Base-by-base conservation (phyloP, 1,284 basidiomycete genomes). In the Ceratobasidium sp. region DNA sequence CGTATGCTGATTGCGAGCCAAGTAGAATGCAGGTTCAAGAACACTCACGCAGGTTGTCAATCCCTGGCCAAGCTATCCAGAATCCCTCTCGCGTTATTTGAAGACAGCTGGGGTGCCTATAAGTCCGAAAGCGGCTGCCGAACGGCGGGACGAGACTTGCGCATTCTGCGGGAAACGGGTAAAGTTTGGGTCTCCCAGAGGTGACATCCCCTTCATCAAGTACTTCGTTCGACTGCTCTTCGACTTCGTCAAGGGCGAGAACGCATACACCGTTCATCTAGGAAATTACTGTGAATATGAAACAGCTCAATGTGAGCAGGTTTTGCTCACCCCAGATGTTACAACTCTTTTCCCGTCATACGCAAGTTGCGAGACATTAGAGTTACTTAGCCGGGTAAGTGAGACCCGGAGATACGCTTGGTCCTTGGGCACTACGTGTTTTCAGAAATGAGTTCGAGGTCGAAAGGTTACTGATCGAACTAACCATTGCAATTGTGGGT, bases 1-100 rank as follows among this genome's bases (percentile, higher is more conserved):
- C 11, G 36, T 41, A 41, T 41, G 36, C 36, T 5, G 36, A 41
- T 41, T 11, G 36, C 36, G 4, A 41, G 36, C 36, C 36, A 41
- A 41, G 11, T 41, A 41, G 36, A 41, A 63, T 27, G 41, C 44
- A 6, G 19, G 14, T 27, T 15, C 9, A 71, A 22, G 27, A 1
- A 71, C 8, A 19, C 51, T 71, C 29, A 71, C 66, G 53, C 33
- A 45, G 41, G 45, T 27, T 59, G 14, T 11, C 44, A 45, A 54
- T 36, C 19, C n/a, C 31, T n/a, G 45, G 27, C 54, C 66, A 59
- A 33, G 66, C 41, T 33, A 71, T 47, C 66, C 66, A 71, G 22
- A 56, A 59, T 14, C 66, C 54, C 22, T 71, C 66, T 31, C 22
- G 33, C 9, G 66, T 71, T 14, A 71, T 33, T 33, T 71, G 66